Conservation (phyloP, 768 basidiomycete genomes). For the Artomyces pyxidatus region DNA sequence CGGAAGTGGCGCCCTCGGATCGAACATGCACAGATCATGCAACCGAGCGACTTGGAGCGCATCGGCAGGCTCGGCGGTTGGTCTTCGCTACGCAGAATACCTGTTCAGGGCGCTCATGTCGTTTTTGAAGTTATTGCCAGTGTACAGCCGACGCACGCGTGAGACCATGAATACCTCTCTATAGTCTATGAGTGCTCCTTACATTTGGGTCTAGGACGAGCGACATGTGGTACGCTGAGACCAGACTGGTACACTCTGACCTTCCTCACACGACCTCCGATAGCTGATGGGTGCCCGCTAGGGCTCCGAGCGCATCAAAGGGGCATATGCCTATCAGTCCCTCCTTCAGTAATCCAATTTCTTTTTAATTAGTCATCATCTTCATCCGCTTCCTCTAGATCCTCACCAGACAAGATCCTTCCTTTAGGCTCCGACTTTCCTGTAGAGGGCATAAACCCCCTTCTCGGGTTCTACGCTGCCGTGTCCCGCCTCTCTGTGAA, state of each 20-base stretch:
- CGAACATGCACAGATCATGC: conserved; percentile 91
- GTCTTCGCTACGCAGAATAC: no score
- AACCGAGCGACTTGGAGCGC: conserved; percentile 56
- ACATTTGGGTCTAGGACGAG: conserved; percentile 44
- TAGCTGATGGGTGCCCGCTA: conserved; percentile 20
- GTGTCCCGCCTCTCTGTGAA: conserved; percentile 60
- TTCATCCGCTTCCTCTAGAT: conserved; percentile 24
- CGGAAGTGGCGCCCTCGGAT: conserved; percentile 63
- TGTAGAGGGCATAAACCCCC: conserved; percentile 83
- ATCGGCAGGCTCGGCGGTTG: conserved; percentile 66
- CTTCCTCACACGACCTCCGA: not conserved
- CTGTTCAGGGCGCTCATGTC: no score
- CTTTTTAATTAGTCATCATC: not conserved
- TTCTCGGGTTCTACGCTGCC: conserved; percentile 87
- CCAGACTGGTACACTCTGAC: conserved; percentile 47
- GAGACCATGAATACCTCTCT: conserved; percentile 26
- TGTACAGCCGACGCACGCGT: conserved; percentile 92
- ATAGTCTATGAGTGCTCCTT: not conserved
- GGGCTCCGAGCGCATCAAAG: conserved; percentile 77
- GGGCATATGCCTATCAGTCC: conserved; percentile 85
- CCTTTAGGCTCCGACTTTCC: conserved; percentile 94
- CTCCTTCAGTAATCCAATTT: conserved; percentile 50
- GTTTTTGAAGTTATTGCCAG: conserved; percentile 71
- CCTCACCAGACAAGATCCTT: conserved; percentile 46
- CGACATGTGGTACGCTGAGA: conserved; percentile 91